Evolutionary conservation across 768 basidiomycete species (phyloP), one percentile per base, ranked within the genome.

Genomic region (Nevesoporus exiguus): DNA sequence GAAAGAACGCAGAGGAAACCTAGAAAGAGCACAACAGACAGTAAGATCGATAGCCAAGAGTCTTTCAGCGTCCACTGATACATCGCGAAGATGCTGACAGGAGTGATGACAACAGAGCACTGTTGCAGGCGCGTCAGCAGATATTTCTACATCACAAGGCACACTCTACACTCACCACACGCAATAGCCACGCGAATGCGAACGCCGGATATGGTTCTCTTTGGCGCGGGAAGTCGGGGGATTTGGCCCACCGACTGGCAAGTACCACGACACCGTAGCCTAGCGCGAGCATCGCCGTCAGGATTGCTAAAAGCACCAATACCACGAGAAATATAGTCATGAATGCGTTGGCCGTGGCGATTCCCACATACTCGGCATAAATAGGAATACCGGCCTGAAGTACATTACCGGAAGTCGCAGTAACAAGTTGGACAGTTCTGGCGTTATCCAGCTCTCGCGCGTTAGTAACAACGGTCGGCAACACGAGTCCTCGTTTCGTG

Each of bases 31-130:
- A 95, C 63, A 55, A 88, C 86, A 3, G 93, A 89, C 37, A 98
- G 76, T 33, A 96, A 74, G 60, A 85, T 79, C 0, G 93, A 81
- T 3, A 96, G 77, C 86, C 91, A 93, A 0, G 93, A 94, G 70
- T 98, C 93, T 54, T 81, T 74, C 57, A 94, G 75, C 0, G 89
- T 90, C 91, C 94, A 98, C 69, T 98, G 94, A 69, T 87, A 93
- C 64, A 97, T 81, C 8, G 82, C 76, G 60, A 97, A 91, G 57
- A 88, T 81, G 57, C 84, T 70, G 54, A 93, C 73, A 9, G 95
- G 95, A 47, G 82, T 74, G 59, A 84, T 75, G 24, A 77, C 71
- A 42, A 90, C 69, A n/a, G 93, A 69, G 15, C 77, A 81, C 85
- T 88, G 56, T 14, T 49, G 30, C 13, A 49, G 10, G 11, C 9